A percentile compares a stretch with the other conserved stretches of the same genome.
These are phyloP conservation scores for Reutealis trisperma DNA, from an alignment of 345 rosid genomes.

Conservation along the genomic window DNA sequence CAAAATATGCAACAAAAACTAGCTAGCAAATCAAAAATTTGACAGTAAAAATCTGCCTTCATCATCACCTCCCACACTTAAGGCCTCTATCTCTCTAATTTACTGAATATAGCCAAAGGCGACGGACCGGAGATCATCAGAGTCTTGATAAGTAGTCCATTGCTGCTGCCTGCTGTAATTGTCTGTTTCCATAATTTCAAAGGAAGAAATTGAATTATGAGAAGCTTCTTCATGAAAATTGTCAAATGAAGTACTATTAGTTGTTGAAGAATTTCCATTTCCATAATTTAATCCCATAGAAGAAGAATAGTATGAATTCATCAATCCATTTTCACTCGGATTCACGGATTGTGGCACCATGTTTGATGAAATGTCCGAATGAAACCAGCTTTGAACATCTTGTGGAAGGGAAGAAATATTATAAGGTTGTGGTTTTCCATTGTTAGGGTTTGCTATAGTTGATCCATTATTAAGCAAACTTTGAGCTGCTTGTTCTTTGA, in stretches of 20 bases:
- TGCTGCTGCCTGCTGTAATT: conserved; percentile 24
- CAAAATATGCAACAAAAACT: conserved; percentile 27
- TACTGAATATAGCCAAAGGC: conserved; percentile 59
- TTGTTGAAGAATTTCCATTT: conserved; percentile 50
- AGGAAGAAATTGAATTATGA: conserved; percentile 36
- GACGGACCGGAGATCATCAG: conserved; percentile 63
- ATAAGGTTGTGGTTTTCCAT: conserved; percentile 31
- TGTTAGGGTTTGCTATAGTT: conserved; percentile 60
- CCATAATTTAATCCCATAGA: conserved; percentile 39
- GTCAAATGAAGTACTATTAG: conserved; percentile 38
- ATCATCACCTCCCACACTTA: conserved; percentile 17
- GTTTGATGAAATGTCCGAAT: conserved; percentile 38
- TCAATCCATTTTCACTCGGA: conserved; percentile 32
- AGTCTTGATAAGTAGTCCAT: conserved; percentile 58
- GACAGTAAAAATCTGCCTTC: conserved; percentile 33
- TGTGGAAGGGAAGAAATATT: conserved; percentile 34
- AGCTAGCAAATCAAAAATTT: conserved; percentile 33
- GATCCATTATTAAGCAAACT: conserved; percentile 44
- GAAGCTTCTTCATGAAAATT: conserved; percentile 58
- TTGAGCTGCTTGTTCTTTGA: conserved; percentile 79
- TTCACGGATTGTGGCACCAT: conserved; percentile 22
- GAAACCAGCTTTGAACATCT: conserved; percentile 56
- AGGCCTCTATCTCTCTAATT: neutral
- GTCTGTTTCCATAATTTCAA: conserved; percentile 45
- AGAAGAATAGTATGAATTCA: conserved; percentile 29